A percentile compares a stretch with the other conserved stretches of the same genome.
These are phyloP conservation scores for Lachnellula suecica DNA, from an alignment of 2,329 filamentous ascomycete genomes.

Conservation along the genomic window DNA sequence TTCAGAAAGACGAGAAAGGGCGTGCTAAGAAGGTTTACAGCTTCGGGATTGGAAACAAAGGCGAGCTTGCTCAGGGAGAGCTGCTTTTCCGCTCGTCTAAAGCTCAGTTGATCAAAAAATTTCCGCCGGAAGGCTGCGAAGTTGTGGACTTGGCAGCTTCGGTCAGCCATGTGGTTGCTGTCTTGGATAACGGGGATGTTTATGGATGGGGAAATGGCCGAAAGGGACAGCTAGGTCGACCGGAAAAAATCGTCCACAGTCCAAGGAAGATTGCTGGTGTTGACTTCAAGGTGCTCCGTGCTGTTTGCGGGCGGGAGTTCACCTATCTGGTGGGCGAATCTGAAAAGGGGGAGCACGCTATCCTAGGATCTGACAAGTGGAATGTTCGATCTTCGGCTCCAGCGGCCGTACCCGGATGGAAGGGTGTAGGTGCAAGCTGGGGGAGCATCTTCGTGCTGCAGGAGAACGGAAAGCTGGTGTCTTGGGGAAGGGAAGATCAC, in stretches of 20 bases:
- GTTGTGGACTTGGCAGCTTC: constrained; percentile 68
- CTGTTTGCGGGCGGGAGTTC: constrained; percentile 81
- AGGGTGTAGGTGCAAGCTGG: constrained; percentile 76
- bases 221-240: constrained; percentile 77
- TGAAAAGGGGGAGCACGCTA: constrained; percentile 55
- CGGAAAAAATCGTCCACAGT: constrained; percentile 49
- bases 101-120: constrained; percentile 53
- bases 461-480: constrained; percentile 56
- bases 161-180: constrained; percentile 73
- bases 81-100: constrained; percentile 48
- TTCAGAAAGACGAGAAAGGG: constrained; percentile 45
- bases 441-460: constrained; percentile 73
- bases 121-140: constrained; percentile 59
- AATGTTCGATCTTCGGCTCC: constrained; percentile 60
- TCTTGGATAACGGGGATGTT: constrained; percentile 72
- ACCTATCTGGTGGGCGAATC: constrained; percentile 67
- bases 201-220: constrained; percentile 89
- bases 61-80: constrained; percentile 68
- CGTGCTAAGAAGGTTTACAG: constrained; percentile 54
- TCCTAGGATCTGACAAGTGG: constrained; percentile 79
- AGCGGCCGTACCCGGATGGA: constrained; percentile 54
- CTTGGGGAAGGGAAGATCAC: constrained; percentile 85
- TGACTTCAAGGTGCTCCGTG: constrained; percentile 62
- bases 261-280: constrained; percentile 61
- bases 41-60: constrained; percentile 66